A percentile compares a stretch with the other conserved stretches of the same genome.
These are phyloP conservation scores for Trichomonas gallinae DNA, from an alignment of 208 protist genomes.

Conservation along the genomic window DNA sequence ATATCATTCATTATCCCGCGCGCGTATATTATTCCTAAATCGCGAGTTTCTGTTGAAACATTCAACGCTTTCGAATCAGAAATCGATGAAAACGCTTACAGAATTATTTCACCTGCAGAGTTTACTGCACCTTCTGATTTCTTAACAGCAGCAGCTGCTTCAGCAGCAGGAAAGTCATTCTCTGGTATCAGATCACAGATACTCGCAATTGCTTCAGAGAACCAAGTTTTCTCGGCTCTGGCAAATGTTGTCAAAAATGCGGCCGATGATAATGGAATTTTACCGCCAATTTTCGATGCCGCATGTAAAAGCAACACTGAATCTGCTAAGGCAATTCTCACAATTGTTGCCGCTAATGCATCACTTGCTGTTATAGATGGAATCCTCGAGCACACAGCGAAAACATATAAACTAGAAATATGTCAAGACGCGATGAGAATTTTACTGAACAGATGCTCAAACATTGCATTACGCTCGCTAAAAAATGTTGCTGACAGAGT, in stretches of 20 bases:
- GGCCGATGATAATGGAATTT: not conserved
- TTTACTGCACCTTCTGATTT: not conserved
- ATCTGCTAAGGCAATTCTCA: not conserved
- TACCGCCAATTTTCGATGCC: not conserved
- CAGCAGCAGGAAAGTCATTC: not conserved
- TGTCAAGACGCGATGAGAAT: not conserved
- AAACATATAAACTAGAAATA: not conserved
- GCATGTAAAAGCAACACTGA: not conserved
- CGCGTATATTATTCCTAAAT: not conserved
- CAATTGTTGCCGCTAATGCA: not conserved
- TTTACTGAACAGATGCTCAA: not conserved
- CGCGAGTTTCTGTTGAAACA: not conserved
- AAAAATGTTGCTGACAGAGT: not conserved
- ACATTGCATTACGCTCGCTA: not conserved
- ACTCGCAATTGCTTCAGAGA: not conserved
- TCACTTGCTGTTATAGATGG: not conserved
- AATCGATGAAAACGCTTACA: not conserved
- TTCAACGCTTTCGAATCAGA: not conserved
- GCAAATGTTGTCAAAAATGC: not conserved
- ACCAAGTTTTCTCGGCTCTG: not conserved
- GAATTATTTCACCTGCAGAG: not conserved
- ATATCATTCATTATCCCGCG: not conserved
- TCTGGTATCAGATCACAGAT: not conserved
- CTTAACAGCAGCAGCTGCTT: not conserved
- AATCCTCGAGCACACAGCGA: not conserved